Evolutionary conservation across 192 early-diverging fungal genomes (phyloP).

Genomic region (Chytriomyces sp.): DNA sequence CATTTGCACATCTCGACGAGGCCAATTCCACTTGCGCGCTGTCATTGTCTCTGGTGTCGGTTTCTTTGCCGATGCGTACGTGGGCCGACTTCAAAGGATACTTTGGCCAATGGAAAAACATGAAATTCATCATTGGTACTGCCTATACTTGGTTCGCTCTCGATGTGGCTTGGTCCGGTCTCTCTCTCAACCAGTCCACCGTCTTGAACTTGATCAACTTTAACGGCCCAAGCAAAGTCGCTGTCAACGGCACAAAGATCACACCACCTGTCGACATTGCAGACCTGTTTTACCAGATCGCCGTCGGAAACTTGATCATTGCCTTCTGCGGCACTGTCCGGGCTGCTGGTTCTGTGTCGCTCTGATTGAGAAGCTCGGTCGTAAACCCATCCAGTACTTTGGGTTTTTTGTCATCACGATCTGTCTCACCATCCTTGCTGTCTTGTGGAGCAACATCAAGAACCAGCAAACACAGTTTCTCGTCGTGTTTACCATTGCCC

Average conservation of each 20-base stretch:
- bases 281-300: constrained; percentile 40
- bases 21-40: constrained; percentile 50
- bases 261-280: constrained; percentile 59
- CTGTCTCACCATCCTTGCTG: constrained; percentile 65
- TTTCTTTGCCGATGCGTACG: constrained; percentile 90
- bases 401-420: constrained; percentile 83
- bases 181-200: constrained; percentile 36
- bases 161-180: constrained; percentile 59
- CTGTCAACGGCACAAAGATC: constrained; percentile 14
- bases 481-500: constrained; percentile 50
- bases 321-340: constrained; percentile 66
- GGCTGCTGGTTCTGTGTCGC: constrained; percentile 96
- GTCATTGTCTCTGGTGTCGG: constrained; percentile 61
- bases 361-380: constrained; percentile 86
- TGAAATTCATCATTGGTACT: constrained; percentile 69
- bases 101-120: constrained; percentile 81
- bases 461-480: constrained; percentile 45
- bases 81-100: constrained; percentile 47
- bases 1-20: constrained; percentile 49
- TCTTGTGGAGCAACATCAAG: constrained; percentile 33
- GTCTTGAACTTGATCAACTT: constrained; percentile 40
- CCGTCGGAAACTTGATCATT: constrained; percentile 92
- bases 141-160: constrained; percentile 55
- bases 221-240: constrained; percentile 33
- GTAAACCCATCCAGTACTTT: constrained; percentile 88